Conservation (phyloP, 345 rosid genomes). For the Moricandia moricandioides region DNA sequence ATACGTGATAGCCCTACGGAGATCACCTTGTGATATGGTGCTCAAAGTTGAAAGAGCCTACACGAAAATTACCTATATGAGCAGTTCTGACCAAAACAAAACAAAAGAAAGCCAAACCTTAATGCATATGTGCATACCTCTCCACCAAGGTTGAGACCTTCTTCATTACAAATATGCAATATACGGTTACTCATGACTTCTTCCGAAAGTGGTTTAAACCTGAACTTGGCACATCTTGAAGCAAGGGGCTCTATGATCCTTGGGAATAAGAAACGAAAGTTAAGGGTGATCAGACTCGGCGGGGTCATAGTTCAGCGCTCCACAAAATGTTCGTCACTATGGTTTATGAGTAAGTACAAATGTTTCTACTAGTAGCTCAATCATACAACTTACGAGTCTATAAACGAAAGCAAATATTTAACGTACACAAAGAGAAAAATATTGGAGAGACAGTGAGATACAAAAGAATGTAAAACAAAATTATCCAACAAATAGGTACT, state of each 20-base stretch:
- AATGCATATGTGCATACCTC: slow-evolving; percentile 52
- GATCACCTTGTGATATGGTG: slow-evolving; percentile 92
- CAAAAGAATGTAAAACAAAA: background rate
- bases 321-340: background rate
- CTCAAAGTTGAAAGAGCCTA: slow-evolving; percentile 90
- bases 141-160: slow-evolving; percentile 66
- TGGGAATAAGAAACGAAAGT: slow-evolving; percentile 23
- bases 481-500: background rate
- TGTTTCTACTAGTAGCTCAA: background rate
- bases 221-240: slow-evolving; percentile 98
- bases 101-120: slow-evolving; percentile 10
- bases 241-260: slow-evolving; percentile 99
- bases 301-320: background rate
- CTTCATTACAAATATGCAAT: slow-evolving; percentile 80
- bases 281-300: slow-evolving; percentile 16
- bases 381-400: background rate
- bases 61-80: slow-evolving; percentile 3
- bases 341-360: background rate
- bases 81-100: background rate
- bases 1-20: slow-evolving; percentile 93
- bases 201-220: slow-evolving; percentile 95
- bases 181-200: slow-evolving; percentile 84
- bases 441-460: background rate
- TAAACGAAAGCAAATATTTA: background rate
- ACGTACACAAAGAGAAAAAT: background rate